A percentile compares a stretch with the other conserved stretches of the same genome.
phyloP scores from a whole-genome alignment of 1,284 basidiomycete species.

The Cutaneotrichosporon sp. region DNA sequence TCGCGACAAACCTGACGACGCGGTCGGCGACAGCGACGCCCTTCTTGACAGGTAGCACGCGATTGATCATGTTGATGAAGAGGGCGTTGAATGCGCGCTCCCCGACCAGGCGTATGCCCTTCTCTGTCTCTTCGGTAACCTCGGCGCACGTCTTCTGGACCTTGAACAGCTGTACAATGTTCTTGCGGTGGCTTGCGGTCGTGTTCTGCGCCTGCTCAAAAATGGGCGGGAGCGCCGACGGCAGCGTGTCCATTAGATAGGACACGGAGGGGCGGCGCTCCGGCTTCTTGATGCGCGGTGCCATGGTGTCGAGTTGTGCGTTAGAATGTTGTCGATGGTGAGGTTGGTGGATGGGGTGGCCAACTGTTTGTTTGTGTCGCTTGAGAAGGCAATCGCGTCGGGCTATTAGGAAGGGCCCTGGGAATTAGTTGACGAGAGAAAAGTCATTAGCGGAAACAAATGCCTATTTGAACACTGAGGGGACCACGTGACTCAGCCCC shows the following conservation, averaged over 20 bases:
- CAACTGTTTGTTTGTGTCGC: constrained; percentile 14
- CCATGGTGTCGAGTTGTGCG: constrained; percentile 20
- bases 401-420: not conserved
- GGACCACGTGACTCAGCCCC: not conserved
- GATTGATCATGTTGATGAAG: constrained; percentile 70
- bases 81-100: constrained; percentile 76
- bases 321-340: not conserved
- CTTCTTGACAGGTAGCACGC: constrained; percentile 78
- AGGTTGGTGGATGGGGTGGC: not conserved
- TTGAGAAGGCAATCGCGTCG: constrained; percentile 17
- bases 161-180: constrained; percentile 81
- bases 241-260: constrained; percentile 45
- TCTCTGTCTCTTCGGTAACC: constrained; percentile 60
- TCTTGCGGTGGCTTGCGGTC: constrained; percentile 86
- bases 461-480: not conserved
- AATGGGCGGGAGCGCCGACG: constrained; percentile 58
- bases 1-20: constrained; percentile 78
- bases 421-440: not conserved
- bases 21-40: constrained; percentile 76
- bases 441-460: constrained; percentile 7
- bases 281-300: constrained; percentile 13
- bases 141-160: constrained; percentile 68
- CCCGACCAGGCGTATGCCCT: constrained; percentile 65
- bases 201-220: constrained; percentile 82
- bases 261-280: constrained; percentile 28